Evolutionary conservation across 176 grass and related monocot genomes (phyloP).

Genomic region (Pontederia paniculata): DNA sequence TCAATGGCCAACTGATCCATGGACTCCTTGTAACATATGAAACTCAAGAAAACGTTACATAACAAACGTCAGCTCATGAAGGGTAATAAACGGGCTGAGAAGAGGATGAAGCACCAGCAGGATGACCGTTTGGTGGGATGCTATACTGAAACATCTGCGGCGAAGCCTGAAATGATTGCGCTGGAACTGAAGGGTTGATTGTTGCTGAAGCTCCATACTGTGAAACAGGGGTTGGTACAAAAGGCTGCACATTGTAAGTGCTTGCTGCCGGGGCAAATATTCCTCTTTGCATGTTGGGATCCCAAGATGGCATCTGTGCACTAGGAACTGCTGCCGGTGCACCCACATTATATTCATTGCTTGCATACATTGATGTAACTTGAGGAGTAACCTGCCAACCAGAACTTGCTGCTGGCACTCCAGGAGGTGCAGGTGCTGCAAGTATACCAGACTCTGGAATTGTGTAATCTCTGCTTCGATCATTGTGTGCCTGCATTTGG

Average conservation of each 20-base stretch:
- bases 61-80: neutral
- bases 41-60: neutral
- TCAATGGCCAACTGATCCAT: neutral
- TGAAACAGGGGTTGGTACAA: constrained; percentile 16
- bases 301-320: constrained; percentile 47
- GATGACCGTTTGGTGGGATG: constrained; percentile 14
- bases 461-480: constrained; percentile 84
- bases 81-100: constrained; percentile 4
- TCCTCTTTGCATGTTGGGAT: constrained; percentile 44
- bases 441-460: constrained; percentile 34
- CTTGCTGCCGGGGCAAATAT: constrained; percentile 26
- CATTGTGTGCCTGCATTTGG: constrained; percentile 55
- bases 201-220: constrained; percentile 31
- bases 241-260: constrained; percentile 25
- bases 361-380: constrained; percentile 33
- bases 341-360: constrained; percentile 5
- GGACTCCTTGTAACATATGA: neutral
- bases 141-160: constrained; percentile 40
- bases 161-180: constrained; percentile 26
- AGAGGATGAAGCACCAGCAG: neutral
- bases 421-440: constrained; percentile 28
- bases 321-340: constrained; percentile 19
- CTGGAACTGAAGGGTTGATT: constrained; percentile 10
- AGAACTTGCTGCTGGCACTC: constrained; percentile 18
- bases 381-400: constrained; percentile 49